phyloP scores from a whole-genome alignment of 768 basidiomycete genomes.

The Pisolithus sp. region DNA sequence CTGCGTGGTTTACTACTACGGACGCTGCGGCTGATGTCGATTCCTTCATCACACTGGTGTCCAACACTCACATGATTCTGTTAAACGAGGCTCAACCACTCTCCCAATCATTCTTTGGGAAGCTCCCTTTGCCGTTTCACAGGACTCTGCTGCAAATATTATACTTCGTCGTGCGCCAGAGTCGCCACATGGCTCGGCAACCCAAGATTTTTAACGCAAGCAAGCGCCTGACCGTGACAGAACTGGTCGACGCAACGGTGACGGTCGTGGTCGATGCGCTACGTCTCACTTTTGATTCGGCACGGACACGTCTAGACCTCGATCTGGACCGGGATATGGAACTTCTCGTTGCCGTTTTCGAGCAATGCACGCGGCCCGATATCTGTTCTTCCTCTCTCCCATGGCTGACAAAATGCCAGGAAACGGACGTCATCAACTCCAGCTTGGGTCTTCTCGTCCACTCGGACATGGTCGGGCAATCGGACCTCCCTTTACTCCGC shows the following conservation, averaged over 20 bases:
- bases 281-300: slow-evolving; percentile 58
- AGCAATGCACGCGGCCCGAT: slow-evolving; percentile 67
- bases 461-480: slow-evolving; percentile 63
- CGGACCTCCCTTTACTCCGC: slow-evolving; percentile 58
- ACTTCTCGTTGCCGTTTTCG: slow-evolving; percentile 74
- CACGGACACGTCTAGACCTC: slow-evolving; percentile 46
- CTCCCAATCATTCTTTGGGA: slow-evolving; percentile 62
- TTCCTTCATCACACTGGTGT: slow-evolving; percentile 56
- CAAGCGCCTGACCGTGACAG: slow-evolving; percentile 52
- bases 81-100: slow-evolving; percentile 72
- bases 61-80: slow-evolving; percentile 58
- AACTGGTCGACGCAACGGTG: slow-evolving; percentile 56
- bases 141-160: slow-evolving; percentile 71
- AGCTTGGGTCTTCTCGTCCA: slow-evolving; percentile 70
- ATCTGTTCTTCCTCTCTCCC: slow-evolving; percentile 59
- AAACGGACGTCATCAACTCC: slow-evolving; percentile 68
- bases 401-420: slow-evolving; percentile 80
- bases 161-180: slow-evolving; percentile 69
- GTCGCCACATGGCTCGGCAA: slow-evolving; percentile 42
- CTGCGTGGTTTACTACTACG: slow-evolving; percentile 64
- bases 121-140: slow-evolving; percentile 66
- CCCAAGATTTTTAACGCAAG: slow-evolving; percentile 51
- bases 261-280: slow-evolving; percentile 64
- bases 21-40: slow-evolving; percentile 50
- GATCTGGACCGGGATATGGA: slow-evolving; percentile 80